These are phyloP conservation scores for Eutrema yunnanense DNA, from an alignment of 345 rosid species.

Conservation along the genomic window DNA sequence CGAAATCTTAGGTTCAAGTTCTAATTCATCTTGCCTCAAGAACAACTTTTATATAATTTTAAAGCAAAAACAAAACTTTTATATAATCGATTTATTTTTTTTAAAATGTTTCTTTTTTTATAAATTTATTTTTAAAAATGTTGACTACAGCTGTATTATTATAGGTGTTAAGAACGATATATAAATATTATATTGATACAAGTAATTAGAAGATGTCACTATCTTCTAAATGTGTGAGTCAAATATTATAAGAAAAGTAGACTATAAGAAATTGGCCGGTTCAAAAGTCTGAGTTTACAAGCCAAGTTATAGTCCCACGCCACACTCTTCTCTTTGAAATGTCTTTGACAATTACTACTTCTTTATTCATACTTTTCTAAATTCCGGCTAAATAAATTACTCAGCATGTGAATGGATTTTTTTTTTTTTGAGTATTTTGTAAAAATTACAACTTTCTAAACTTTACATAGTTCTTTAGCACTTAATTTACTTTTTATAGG, in stretches of 20 bases:
- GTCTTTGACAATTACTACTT: constrained; percentile 15
- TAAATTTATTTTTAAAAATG: neutral
- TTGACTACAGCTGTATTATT: constrained; percentile 9
- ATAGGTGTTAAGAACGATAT: neutral
- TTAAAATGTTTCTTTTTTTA: too few species aligned
- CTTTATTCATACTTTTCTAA: neutral
- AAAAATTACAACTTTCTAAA: too few species aligned
- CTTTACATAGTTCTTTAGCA: too few species aligned
- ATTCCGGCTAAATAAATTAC: neutral
- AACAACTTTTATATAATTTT: neutral
- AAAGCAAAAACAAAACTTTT: too few species aligned
- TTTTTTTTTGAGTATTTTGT: too few species aligned
- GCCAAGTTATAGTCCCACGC: constrained; percentile 29
- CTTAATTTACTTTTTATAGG: too few species aligned
- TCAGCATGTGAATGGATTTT: too few species aligned
- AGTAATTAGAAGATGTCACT: constrained; percentile 16
- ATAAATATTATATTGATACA: neutral
- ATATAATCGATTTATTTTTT: too few species aligned
- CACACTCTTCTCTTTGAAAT: constrained; percentile 20
- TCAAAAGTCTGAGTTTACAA: constrained; percentile 29
- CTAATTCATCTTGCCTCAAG: neutral
- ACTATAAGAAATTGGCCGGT: constrained; percentile 24
- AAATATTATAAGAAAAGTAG: constrained; percentile 9
- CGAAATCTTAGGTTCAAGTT: neutral
- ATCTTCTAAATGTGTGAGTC: constrained; percentile 7